A percentile compares a stretch with the other conserved stretches of the same genome.
These are phyloP conservation scores for Amoebophrya sp. DNA, from an alignment of 169 alveolate species.

Conservation along the genomic window DNA sequence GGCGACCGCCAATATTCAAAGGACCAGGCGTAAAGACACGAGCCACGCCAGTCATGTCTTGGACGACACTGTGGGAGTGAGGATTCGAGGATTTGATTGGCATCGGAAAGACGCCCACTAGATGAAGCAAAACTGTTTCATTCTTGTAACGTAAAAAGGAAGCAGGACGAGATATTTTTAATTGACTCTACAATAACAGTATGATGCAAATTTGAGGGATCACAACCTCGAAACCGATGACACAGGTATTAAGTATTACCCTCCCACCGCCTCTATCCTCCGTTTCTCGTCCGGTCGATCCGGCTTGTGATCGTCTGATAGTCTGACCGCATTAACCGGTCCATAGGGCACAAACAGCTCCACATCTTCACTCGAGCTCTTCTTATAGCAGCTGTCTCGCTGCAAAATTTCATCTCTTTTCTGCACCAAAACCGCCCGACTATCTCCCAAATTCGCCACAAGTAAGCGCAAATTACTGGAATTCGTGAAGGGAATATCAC, in stretches of 20 bases:
- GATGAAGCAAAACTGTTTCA: too few species aligned
- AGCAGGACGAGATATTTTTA: too few species aligned
- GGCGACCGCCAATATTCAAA: not conserved
- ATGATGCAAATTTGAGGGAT: too few species aligned
- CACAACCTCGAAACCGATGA: too few species aligned
- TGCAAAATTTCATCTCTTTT: not conserved
- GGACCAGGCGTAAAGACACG: not conserved
- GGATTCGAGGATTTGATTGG: too few species aligned
- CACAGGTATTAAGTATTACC: too few species aligned
- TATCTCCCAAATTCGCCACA: not conserved
- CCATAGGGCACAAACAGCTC: not conserved
- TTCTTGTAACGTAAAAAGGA: too few species aligned
- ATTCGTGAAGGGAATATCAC: too few species aligned
- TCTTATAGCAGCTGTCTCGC: too few species aligned
- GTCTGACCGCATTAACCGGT: not conserved
- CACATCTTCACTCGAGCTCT: too few species aligned
- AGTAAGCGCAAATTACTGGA: not conserved
- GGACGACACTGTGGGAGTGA: not conserved
- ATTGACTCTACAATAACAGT: too few species aligned
- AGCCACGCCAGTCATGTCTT: conserved; percentile 13
- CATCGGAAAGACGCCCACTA: too few species aligned
- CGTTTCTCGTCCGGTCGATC: not conserved
- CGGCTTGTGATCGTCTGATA: conserved; percentile 15
- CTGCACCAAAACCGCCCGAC: not conserved
- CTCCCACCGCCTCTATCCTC: not conserved